Percentiles rank a stretch among this genome's conserved stretches.
Conservation (phyloP, 2,329 filamentous ascomycete species). For the Metarhizium robertsii region DNA sequence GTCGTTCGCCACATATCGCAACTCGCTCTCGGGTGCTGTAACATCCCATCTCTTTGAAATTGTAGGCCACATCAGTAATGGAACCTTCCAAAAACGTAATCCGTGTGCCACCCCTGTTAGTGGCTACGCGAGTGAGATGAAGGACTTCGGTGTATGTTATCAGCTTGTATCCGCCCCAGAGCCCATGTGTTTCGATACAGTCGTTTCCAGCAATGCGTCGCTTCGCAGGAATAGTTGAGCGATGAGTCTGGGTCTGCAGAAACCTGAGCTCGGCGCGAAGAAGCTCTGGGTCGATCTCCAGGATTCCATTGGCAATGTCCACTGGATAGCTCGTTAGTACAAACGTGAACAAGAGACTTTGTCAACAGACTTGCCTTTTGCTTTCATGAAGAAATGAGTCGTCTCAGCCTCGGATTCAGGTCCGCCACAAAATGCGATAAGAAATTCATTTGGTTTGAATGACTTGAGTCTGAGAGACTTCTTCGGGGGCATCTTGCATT, state of each 20-base stretch:
- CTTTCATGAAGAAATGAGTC: constrained; percentile 12
- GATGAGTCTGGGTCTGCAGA: constrained; percentile 1
- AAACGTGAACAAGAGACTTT: background rate
- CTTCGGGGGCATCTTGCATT: constrained; percentile 1
- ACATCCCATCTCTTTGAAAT: constrained; percentile 7
- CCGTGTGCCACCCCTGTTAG: constrained; percentile 10
- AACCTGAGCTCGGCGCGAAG: constrained; percentile 5
- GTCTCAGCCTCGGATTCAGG: constrained; percentile 7
- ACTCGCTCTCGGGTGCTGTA: background rate
- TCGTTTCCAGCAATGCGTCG: constrained; percentile 14
- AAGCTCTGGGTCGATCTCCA: background rate
- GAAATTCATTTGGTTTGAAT: constrained; percentile 2
- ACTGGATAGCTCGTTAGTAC: constrained; percentile 11
- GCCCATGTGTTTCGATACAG: constrained; percentile 6
- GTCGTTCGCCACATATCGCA: constrained; percentile 12
- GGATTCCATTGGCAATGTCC: constrained; percentile 13
- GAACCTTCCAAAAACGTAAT: constrained; percentile 18
- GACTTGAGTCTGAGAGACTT: constrained; percentile 2
- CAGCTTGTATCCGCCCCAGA: constrained; percentile 17
- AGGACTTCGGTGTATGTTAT: constrained; percentile 15
- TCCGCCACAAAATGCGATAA: background rate
- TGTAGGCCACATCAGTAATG: constrained; percentile 14
- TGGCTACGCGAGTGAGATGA: constrained; percentile 15
- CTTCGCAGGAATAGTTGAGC: constrained; percentile 18
- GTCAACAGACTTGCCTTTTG: constrained; percentile 18